phyloP scores from a whole-genome alignment of 2,329 filamentous ascomycete genomes.

The Pseudogymnoascus sp. region DNA sequence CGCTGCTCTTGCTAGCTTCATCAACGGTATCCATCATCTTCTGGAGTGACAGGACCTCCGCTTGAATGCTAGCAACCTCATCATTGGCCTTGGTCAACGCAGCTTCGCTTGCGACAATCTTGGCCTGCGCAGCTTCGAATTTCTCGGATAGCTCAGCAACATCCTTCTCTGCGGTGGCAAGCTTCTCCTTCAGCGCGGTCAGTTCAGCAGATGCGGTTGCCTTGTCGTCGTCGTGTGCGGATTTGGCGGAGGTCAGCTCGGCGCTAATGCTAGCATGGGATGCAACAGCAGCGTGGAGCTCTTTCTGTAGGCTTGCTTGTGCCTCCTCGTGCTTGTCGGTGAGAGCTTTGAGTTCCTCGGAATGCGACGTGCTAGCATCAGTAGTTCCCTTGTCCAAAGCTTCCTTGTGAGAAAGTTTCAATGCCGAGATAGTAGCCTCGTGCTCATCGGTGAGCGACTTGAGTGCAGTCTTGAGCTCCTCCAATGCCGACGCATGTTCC shows the following conservation, averaged over 20 bases:
- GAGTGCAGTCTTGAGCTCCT: conserved; percentile 35
- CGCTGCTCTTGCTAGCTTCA: conserved; percentile 31
- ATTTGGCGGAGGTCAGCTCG: conserved; percentile 35
- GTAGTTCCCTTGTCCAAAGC: conserved; percentile 41
- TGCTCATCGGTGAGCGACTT: conserved; percentile 43
- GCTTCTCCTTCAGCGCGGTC: conserved; percentile 40
- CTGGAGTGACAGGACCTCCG: conserved; percentile 41
- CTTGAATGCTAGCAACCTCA: conserved; percentile 30
- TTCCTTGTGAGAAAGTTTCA: conserved; percentile 45
- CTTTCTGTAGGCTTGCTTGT: conserved; percentile 42
- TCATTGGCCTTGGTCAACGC: conserved; percentile 35
- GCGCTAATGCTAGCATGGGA: conserved; percentile 41
- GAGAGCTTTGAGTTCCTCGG: conserved; percentile 42
- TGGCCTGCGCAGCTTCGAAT: conserved; percentile 35
- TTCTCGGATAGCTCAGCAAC: conserved; percentile 28
- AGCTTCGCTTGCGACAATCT: conserved; percentile 33
- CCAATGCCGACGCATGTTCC: conserved; percentile 30
- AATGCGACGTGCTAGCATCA: conserved; percentile 36
- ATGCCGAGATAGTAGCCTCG: conserved; percentile 37
- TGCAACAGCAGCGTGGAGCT: conserved; percentile 44
- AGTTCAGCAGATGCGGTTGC: conserved; percentile 31
- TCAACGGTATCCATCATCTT: conserved; percentile 41
- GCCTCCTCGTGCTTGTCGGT: conserved; percentile 41
- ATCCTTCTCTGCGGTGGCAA: conserved; percentile 35
- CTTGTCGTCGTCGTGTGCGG: not conserved